Evolutionary conservation across 2,329 filamentous ascomycete genomes (phyloP).

Genomic region (Parastagonospora avenae): DNA sequence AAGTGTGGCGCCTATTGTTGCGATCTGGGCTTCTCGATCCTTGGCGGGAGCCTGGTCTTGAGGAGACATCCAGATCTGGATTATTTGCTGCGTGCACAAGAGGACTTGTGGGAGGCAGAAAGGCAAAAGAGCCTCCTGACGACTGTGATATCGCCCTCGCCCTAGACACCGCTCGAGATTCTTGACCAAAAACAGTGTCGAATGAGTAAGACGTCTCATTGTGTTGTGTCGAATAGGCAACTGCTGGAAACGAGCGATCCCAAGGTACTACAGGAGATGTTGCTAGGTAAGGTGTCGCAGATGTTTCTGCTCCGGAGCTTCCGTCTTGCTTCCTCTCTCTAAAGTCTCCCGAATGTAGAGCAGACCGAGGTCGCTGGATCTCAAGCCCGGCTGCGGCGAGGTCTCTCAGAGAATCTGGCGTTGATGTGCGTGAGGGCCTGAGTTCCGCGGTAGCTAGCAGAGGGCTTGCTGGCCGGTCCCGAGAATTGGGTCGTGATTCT

Average conservation of each 20-base stretch:
- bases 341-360: slow-evolving; percentile 68
- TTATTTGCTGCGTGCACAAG: slow-evolving; percentile 88
- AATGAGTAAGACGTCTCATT: slow-evolving; percentile 23
- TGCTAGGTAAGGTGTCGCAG: slow-evolving; percentile 32
- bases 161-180: slow-evolving; percentile 44
- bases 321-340: slow-evolving; percentile 52
- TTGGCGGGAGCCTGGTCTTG: slow-evolving; percentile 45
- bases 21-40: slow-evolving; percentile 53
- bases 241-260: slow-evolving; percentile 55
- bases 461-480: slow-evolving; percentile 37
- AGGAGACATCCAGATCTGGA: slow-evolving; percentile 71
- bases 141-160: slow-evolving; percentile 58
- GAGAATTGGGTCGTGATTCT: slow-evolving; percentile 27
- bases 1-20: slow-evolving; percentile 69
- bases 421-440: slow-evolving; percentile 37
- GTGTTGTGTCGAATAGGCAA: slow-evolving; percentile 32
- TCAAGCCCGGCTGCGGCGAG: slow-evolving; percentile 50
- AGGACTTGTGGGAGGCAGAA: slow-evolving; percentile 89
- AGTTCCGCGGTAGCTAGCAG: slow-evolving; percentile 44
- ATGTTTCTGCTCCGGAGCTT: slow-evolving; percentile 12
- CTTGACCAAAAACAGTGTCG: slow-evolving; percentile 15
- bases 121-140: slow-evolving; percentile 77
- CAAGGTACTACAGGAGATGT: slow-evolving; percentile 65
- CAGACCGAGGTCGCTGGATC: slow-evolving; percentile 82
- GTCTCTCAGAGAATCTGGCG: slow-evolving; percentile 33